Conservation (phyloP, 2,329 filamentous ascomycete species). For the Pestalotiopsis sp. region DNA sequence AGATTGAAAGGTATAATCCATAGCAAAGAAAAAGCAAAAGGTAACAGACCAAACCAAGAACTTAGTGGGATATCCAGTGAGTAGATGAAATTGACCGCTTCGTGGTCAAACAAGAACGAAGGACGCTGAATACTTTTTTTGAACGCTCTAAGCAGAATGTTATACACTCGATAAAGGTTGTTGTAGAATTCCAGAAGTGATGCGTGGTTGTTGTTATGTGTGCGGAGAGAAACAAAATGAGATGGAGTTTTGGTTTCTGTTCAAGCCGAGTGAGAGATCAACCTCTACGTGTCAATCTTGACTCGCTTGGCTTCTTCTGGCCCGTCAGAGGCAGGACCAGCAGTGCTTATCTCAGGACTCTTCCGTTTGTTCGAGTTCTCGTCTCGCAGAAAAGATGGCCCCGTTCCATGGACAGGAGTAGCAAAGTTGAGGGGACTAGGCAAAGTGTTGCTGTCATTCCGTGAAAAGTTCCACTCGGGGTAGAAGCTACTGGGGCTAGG, state of each 20-base stretch:
- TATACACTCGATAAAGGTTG: constrained; percentile 22
- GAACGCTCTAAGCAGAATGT: constrained; percentile 20
- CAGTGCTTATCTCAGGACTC: constrained; percentile 53
- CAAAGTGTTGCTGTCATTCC: constrained; percentile 78
- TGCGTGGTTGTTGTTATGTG: constrained; percentile 1
- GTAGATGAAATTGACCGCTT: neutral
- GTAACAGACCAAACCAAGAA: constrained; percentile 5
- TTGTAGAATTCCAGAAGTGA: constrained; percentile 11
- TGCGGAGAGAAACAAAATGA: neutral
- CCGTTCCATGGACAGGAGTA: constrained; percentile 71
- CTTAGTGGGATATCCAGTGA: constrained; percentile 12
- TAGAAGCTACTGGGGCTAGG: constrained; percentile 94
- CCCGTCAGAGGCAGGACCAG: constrained; percentile 42
- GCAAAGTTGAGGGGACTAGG: constrained; percentile 93
- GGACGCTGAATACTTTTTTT: constrained; percentile 5
- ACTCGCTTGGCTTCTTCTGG: constrained; percentile 56
- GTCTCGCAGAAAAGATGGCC: constrained; percentile 66
- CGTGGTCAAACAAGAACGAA: constrained; percentile 1
- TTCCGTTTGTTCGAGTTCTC: constrained; percentile 59
- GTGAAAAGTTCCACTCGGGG: constrained; percentile 81
- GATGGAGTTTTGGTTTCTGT: neutral
- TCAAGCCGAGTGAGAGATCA: neutral
- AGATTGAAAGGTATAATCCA: constrained; percentile 8
- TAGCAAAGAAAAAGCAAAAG: neutral
- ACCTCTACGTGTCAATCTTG: constrained; percentile 49